A percentile compares a stretch with the other conserved stretches of the same genome.
These are phyloP conservation scores for Phytopythium oedochilum DNA, from an alignment of 352 stramenopile species.

Conservation along the genomic window DNA sequence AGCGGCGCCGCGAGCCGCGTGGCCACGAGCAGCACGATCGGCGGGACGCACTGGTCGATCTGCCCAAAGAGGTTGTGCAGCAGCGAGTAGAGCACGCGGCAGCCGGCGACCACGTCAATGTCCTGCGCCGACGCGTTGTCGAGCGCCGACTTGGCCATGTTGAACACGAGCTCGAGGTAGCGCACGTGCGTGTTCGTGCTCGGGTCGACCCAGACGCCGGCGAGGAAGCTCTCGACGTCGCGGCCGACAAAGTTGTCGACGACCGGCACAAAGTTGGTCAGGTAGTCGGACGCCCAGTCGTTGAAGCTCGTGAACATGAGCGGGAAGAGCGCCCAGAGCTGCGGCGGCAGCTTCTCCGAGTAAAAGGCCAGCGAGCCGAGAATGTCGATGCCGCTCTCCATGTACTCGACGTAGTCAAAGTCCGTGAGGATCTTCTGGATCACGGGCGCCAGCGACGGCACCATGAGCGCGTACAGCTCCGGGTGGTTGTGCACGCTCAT, in stretches of 20 bases:
- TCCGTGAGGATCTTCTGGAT: constrained; percentile 95
- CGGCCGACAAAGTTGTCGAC: constrained; percentile 96
- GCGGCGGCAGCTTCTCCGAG: constrained; percentile 87
- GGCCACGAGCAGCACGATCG: constrained; percentile 69
- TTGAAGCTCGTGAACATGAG: constrained; percentile 95
- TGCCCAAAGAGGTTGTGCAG: constrained; percentile 84
- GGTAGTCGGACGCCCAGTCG: constrained; percentile 95
- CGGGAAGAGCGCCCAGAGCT: constrained; percentile 95
- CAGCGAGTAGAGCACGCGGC: constrained; percentile 72
- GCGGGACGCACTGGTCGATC: constrained; percentile 69
- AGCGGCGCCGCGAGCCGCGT: constrained; percentile 52
- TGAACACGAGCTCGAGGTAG: constrained; percentile 79
- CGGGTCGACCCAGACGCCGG: constrained; percentile 39
- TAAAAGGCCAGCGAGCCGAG: constrained; percentile 96
- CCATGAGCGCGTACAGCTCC: constrained; percentile 83
- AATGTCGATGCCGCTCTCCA: constrained; percentile 96
- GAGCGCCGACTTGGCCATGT: constrained; percentile 74
- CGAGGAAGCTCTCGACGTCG: constrained; percentile 68
- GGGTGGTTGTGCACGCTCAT: constrained; percentile 81
- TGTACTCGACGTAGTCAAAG: constrained; percentile 96
- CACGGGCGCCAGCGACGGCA: constrained; percentile 93
- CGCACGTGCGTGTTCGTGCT: constrained; percentile 35
- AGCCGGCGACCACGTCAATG: constrained; percentile 67
- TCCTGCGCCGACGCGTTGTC: constrained; percentile 59
- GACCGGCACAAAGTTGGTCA: constrained; percentile 94